Base-by-base conservation (phyloP, 805 yeast species). In the Spathaspora sp. region DNA sequence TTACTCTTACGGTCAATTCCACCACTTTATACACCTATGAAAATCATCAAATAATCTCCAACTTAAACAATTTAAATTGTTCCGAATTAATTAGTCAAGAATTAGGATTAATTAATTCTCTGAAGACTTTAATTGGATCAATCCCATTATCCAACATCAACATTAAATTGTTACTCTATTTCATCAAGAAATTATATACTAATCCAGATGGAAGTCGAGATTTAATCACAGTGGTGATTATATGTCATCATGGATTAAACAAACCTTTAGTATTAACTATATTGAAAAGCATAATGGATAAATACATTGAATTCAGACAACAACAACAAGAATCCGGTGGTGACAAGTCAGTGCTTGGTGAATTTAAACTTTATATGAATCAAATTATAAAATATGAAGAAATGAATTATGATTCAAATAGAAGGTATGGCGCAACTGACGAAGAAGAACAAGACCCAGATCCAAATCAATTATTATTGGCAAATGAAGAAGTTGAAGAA, bases 21-120 rank as follows among this genome's bases (percentile, higher is more conserved):
- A 79, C 86, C 5, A 81, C 87, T 0, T 67, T 82, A 12, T 83
- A 79, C 62, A 78, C 86, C 11, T 74, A 80, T 55, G 86, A 82
- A 57, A 80, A 80, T 59, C 63, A 66, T 44, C 69, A 67, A 20
- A 62, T 82, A 39, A 67, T 72, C 1, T 70, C 73, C 29, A 60
- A 67, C n/a, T 55, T 73, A 23, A 66, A 75, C 42, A 75, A 45
- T 72, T 48, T 81, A 47, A 81, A 80, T 56, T 76, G 84, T 51
- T 70, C 79, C 1, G 87, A 83, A 57, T 64, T 77, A 1, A 69
- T 82, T 3, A 75, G 83, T 14, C 78, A 76, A 55, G 85, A 82
- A 49, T 63, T 82, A 52, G 83, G 84, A 4, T 61, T 70, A 14
- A 79, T 83, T 48, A 81, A 83, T 60, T 67, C 83, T 0, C 68